Evolutionary conservation across 306 rosid species (phyloP).

Genomic region (Astragalus membranaceus): DNA sequence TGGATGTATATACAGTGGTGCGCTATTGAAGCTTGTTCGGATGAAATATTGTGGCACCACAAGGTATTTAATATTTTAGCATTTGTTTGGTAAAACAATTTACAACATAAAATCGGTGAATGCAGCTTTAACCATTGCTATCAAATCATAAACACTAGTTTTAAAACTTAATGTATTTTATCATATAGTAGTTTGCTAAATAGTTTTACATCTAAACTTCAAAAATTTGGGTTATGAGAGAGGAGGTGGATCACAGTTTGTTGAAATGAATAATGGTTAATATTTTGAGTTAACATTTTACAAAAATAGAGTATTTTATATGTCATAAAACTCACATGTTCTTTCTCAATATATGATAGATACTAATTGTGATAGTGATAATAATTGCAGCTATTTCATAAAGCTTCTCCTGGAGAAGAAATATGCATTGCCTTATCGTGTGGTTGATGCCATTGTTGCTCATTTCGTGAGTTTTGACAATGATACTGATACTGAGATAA

Average conservation of each 20-base stretch:
- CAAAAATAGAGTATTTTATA: background rate
- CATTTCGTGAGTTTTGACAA: conserved; percentile 75
- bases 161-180: background rate
- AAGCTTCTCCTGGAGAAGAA: conserved; percentile 93
- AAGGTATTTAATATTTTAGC: conserved; percentile 43
- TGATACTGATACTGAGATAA: conserved; percentile 58
- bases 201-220: background rate
- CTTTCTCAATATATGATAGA: background rate
- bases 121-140: background rate
- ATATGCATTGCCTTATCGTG: conserved; percentile 85
- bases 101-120: background rate
- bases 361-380: conserved; percentile 13
- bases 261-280: background rate
- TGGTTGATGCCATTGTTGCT: conserved; percentile 67
- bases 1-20: conserved; percentile 62
- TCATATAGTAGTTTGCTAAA: background rate
- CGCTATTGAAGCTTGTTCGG: conserved; percentile 74
- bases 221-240: background rate
- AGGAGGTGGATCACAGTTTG: background rate
- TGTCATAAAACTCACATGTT: background rate
- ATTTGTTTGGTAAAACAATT: background rate
- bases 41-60: conserved; percentile 96
- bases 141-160: background rate
- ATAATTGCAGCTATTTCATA: conserved; percentile 75
- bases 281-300: background rate